A percentile compares a stretch with the other conserved stretches of the same genome.
These are phyloP conservation scores for Solanum aculeatissimum DNA, from an alignment of 305 asterid genomes.

Conservation along the genomic window DNA sequence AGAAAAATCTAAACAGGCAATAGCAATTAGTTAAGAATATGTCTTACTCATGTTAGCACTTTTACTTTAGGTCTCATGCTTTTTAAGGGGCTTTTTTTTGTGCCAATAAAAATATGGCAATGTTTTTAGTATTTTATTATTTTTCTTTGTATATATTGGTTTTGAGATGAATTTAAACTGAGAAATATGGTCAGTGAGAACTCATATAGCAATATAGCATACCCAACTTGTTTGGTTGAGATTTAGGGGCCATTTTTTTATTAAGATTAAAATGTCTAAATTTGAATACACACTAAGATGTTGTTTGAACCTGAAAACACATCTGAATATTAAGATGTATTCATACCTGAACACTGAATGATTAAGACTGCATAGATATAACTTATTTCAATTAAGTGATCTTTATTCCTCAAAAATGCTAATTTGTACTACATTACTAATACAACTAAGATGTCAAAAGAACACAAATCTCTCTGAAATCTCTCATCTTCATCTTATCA, in stretches of 20 bases:
- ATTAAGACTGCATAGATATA: neutral
- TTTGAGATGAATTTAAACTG: neutral
- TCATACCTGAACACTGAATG: neutral
- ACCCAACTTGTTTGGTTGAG: neutral
- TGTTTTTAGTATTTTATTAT: neutral
- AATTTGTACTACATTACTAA: neutral
- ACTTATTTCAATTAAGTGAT: neutral
- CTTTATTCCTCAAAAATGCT: neutral
- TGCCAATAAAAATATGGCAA: neutral
- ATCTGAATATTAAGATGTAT: neutral
- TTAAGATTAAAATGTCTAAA: neutral
- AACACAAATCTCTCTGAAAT: neutral
- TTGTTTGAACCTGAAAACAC: neutral
- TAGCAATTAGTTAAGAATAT: neutral
- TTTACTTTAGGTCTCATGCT: neutral
- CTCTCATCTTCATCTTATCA: neutral
- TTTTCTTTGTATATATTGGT: neutral
- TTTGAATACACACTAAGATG: neutral
- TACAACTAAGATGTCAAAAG: neutral
- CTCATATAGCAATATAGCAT: neutral
- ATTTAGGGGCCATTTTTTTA: neutral
- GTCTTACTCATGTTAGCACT: neutral
- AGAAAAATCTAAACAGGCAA: neutral
- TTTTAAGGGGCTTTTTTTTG: too few relatives aligned
- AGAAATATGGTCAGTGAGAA: neutral